Evolutionary conservation across 1,139 yeast species (phyloP).

Genomic region (Trichomonascaceae sp.): DNA sequence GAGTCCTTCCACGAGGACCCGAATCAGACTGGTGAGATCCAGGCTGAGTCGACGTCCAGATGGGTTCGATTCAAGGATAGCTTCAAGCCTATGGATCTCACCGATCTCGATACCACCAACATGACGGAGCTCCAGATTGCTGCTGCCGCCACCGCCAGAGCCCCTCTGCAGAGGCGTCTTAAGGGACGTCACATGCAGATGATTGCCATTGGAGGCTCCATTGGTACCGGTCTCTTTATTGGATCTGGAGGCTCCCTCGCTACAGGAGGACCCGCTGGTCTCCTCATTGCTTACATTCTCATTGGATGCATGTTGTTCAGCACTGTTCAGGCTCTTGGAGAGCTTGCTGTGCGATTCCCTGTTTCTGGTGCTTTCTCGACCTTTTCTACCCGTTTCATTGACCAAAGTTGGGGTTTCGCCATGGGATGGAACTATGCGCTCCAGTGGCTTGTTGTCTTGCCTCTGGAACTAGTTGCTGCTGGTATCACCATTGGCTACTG

Average conservation of each 20-base stretch:
- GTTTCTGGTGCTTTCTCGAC: constrained; percentile 70
- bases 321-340: constrained; percentile 78
- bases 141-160: constrained; percentile 19
- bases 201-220: constrained; percentile 77
- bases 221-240: constrained; percentile 67
- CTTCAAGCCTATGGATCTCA: constrained; percentile 17
- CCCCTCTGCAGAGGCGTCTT: constrained; percentile 31
- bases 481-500: constrained; percentile 56
- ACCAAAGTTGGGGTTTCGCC: constrained; percentile 71
- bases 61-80: constrained; percentile 18
- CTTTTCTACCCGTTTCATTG: constrained; percentile 57
- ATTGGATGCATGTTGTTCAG: constrained; percentile 60
- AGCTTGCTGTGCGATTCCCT: constrained; percentile 67
- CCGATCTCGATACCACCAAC: constrained; percentile 12
- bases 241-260: constrained; percentile 60
- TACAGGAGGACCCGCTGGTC: constrained; percentile 67
- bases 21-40: neutral
- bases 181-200: constrained; percentile 42
- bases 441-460: constrained; percentile 64
- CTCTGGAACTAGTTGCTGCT: constrained; percentile 67
- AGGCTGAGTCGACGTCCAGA: constrained; percentile 1
- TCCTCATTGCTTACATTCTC: constrained; percentile 59
- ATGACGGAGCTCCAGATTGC: constrained; percentile 17
- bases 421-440: constrained; percentile 72
- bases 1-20: neutral